Conservation (phyloP, 169 alveolate species). For the Plasmodium chabaudi region DNA sequence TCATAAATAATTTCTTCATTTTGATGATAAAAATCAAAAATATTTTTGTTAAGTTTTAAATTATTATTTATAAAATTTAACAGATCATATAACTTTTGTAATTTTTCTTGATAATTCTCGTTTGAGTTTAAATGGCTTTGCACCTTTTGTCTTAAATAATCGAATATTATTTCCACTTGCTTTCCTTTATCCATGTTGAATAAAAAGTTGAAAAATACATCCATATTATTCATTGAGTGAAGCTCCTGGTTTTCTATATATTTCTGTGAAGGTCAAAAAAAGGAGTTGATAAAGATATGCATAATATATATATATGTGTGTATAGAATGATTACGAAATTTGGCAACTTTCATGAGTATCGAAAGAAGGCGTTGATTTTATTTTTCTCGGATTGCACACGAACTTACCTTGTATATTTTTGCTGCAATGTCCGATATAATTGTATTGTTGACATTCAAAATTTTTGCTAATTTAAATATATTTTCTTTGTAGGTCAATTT, state of each 20-base stretch:
- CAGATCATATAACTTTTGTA: constrained; percentile 38
- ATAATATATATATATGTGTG: constrained; percentile 3
- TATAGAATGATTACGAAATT: not conserved
- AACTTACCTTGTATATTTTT: constrained; percentile 51
- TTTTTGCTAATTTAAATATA: constrained; percentile 11
- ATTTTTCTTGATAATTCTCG: constrained; percentile 32
- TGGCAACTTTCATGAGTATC: too few relatives aligned
- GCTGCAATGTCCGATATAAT: constrained; percentile 25
- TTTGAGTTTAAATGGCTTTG: constrained; percentile 14
- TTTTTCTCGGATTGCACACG: too few relatives aligned
- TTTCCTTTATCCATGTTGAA: constrained; percentile 41
- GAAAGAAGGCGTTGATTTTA: too few relatives aligned
- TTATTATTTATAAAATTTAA: constrained; percentile 44
- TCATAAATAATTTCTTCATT: constrained; percentile 34
- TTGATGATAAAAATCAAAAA: constrained; percentile 24
- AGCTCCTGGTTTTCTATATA: constrained; percentile 45
- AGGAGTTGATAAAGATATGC: not conserved
- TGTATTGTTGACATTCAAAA: constrained; percentile 14
- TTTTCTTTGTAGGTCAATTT: constrained; percentile 31
- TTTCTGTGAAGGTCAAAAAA: constrained; percentile 2
- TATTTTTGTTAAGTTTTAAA: constrained; percentile 24
- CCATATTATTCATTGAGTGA: constrained; percentile 49
- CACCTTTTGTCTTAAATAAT: constrained; percentile 9
- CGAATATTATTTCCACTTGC: constrained; percentile 49
- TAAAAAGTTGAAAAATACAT: constrained; percentile 43